Percentiles rank a stretch among this genome's conserved stretches.
Evolutionary conservation across 225 moss, liverwort and hornwort species (phyloP).

Genomic region (Physcomitrellopsis africana): DNA sequence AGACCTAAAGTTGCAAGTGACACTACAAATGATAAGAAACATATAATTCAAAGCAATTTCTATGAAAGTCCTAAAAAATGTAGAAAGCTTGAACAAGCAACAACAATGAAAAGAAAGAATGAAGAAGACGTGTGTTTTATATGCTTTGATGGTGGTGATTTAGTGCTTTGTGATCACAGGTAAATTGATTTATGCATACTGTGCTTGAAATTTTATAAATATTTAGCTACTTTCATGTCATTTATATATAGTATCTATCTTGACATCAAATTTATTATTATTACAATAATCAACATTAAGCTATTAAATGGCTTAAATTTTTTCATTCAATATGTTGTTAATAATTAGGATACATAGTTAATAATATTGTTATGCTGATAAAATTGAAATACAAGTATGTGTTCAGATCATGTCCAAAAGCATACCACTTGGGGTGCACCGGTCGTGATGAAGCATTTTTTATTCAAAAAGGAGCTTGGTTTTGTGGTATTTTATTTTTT

Average conservation of each 20-base stretch:
- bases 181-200: not conserved
- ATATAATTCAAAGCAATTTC: constrained; percentile 50
- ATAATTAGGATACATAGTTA: too few species aligned
- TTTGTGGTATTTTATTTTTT: constrained; percentile 58
- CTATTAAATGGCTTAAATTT: too few species aligned
- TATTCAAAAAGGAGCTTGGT: constrained; percentile 85
- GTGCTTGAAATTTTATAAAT: too few species aligned
- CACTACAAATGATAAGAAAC: constrained; percentile 63
- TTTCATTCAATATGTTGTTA: too few species aligned
- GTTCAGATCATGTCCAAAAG: constrained; percentile 87
- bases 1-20: constrained; percentile 32
- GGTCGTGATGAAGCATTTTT: constrained; percentile 87
- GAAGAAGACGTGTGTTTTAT: constrained; percentile 98
- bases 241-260: too few species aligned
- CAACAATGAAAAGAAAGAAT: constrained; percentile 43
- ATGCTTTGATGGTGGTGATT: constrained; percentile 96
- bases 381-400: constrained; percentile 21
- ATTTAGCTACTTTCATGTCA: not conserved
- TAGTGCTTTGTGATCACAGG: constrained; percentile 92
- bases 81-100: constrained; percentile 41
- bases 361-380: accelerated
- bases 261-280: too few species aligned
- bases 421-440: constrained; percentile 89
- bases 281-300: too few species aligned
- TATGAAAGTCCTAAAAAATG: constrained; percentile 74